These are phyloP conservation scores for Botrytis medusae DNA, from an alignment of 2,329 filamentous ascomycete genomes.

Conservation along the genomic window DNA sequence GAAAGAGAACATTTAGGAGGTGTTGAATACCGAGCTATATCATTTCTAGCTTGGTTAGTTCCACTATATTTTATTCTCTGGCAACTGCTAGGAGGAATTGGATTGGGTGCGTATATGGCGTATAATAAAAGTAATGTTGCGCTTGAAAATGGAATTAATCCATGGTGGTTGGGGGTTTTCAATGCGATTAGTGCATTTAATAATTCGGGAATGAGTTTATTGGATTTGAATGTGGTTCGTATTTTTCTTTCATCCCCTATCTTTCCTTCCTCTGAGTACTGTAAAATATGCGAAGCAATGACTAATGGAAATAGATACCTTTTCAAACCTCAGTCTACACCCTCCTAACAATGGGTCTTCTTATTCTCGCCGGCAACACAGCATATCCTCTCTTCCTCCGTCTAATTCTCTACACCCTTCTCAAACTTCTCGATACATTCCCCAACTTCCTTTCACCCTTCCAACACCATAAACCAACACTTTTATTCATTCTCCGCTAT, in stretches of 20 bases:
- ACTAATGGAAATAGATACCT: slow-evolving; percentile 39
- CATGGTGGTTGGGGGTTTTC: slow-evolving; percentile 69
- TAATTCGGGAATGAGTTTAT: slow-evolving; percentile 67
- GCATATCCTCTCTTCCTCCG: slow-evolving; percentile 51
- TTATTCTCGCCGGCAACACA: slow-evolving; percentile 66
- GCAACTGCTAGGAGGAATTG: slow-evolving; percentile 59
- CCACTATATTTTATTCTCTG: slow-evolving; percentile 60
- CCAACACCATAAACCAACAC: slow-evolving; percentile 47
- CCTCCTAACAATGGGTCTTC: slow-evolving; percentile 50
- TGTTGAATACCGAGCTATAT: slow-evolving; percentile 63
- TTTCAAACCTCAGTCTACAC: slow-evolving; percentile 45
- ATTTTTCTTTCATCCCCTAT: slow-evolving; percentile 26
- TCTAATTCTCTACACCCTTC: slow-evolving; percentile 55
- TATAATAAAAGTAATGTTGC: slow-evolving; percentile 51
- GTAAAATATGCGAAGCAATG: not conserved
- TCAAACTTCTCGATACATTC: slow-evolving; percentile 44
- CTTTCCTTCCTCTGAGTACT: not conserved
- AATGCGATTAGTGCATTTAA: slow-evolving; percentile 69
- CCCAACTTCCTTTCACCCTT: slow-evolving; percentile 39
- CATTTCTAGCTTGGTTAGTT: slow-evolving; percentile 58
- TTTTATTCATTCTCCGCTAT: slow-evolving; percentile 55
- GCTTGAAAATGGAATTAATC: slow-evolving; percentile 56
- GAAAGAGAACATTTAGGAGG: slow-evolving; percentile 61
- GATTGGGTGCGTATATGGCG: slow-evolving; percentile 61
- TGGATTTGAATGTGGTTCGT: slow-evolving; percentile 62